phyloP scores from a whole-genome alignment of 352 stramenopile genomes.

The Phytopythium ostracodes region DNA sequence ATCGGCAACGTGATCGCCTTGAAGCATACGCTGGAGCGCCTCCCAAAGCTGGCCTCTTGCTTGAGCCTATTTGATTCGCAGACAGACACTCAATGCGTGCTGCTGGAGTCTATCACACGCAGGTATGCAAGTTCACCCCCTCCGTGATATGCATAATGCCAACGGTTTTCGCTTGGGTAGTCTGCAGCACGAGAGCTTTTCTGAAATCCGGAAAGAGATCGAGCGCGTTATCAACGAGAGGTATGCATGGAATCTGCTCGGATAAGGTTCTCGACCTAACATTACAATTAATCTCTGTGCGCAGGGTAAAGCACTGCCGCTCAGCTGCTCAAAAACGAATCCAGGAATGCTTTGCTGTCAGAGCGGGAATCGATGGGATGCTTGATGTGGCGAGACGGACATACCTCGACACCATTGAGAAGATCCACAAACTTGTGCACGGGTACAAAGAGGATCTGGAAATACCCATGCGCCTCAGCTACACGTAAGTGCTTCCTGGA shows the following conservation, averaged over 20 bases:
- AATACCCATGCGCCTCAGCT: slow-evolving; percentile 66
- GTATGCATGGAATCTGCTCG: slow-evolving; percentile 14
- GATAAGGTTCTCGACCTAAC: background rate
- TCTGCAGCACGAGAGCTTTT: slow-evolving; percentile 51
- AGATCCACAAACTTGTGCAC: slow-evolving; percentile 74
- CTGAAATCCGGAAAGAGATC: slow-evolving; percentile 52
- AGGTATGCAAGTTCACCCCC: slow-evolving; percentile 32
- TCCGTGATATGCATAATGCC: too few species aligned
- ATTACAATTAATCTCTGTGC: background rate
- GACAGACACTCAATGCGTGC: slow-evolving; percentile 25
- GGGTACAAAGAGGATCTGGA: slow-evolving; percentile 68
- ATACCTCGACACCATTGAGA: slow-evolving; percentile 81
- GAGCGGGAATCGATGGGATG: slow-evolving; percentile 81
- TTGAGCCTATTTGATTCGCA: slow-evolving; percentile 33
- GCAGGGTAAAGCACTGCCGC: slow-evolving; percentile 57
- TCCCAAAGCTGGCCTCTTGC: slow-evolving; percentile 51
- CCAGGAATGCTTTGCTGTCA: slow-evolving; percentile 80
- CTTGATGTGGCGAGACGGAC: slow-evolving; percentile 77
- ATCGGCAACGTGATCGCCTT: slow-evolving; percentile 79
- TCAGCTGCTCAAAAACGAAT: slow-evolving; percentile 79
- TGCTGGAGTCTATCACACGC: slow-evolving; percentile 63
- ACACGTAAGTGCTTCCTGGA: slow-evolving; percentile 46
- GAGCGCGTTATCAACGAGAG: slow-evolving; percentile 73
- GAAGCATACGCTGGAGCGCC: slow-evolving; percentile 74
- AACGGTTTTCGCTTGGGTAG: too few species aligned